A percentile compares a stretch with the other conserved stretches of the same genome.
phyloP scores from a whole-genome alignment of 257 asterid genomes.

The Ehretia macrophylla region DNA sequence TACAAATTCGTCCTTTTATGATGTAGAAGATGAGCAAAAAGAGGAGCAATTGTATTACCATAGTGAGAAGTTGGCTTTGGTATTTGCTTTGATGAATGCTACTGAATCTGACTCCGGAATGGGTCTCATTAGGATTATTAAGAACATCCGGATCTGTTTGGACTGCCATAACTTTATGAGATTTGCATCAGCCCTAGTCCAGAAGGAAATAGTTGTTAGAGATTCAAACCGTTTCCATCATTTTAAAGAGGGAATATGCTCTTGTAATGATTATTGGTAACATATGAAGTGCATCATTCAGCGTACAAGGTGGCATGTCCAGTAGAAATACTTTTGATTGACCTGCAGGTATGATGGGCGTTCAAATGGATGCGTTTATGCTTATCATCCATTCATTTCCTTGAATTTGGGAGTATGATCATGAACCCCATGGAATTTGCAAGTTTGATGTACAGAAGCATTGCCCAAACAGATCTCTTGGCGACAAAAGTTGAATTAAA shows the following conservation, averaged over 20 bases:
- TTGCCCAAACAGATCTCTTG: too few species aligned
- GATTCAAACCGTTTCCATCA: slow-evolving; percentile 84
- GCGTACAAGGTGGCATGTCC: not conserved
- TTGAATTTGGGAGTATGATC: too few species aligned
- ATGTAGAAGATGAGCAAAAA: slow-evolving; percentile 82
- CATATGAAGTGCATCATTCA: not conserved
- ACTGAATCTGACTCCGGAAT: slow-evolving; percentile 15
- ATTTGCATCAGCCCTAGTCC: slow-evolving; percentile 51
- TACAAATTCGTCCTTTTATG: slow-evolving; percentile 50
- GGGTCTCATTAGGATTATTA: slow-evolving; percentile 46
- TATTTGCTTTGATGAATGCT: slow-evolving; percentile 52
- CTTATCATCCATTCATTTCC: not conserved
- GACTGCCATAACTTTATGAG: slow-evolving; percentile 88
- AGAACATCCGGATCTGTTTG: slow-evolving; percentile 62
- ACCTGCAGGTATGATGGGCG: not conserved
- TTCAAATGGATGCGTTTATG: not conserved
- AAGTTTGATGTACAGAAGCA: too few species aligned
- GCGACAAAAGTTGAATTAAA: too few species aligned
- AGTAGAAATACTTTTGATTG: not conserved
- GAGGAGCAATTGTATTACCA: slow-evolving; percentile 84
- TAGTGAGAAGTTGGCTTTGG: slow-evolving; percentile 86
- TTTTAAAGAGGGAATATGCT: slow-evolving; percentile 60
- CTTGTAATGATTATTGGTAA: slow-evolving; percentile 84
- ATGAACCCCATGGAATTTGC: too few species aligned
- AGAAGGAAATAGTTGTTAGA: slow-evolving; percentile 55